phyloP scores from a whole-genome alignment of 768 basidiomycete species.

The Xerocomus potaroensis region DNA sequence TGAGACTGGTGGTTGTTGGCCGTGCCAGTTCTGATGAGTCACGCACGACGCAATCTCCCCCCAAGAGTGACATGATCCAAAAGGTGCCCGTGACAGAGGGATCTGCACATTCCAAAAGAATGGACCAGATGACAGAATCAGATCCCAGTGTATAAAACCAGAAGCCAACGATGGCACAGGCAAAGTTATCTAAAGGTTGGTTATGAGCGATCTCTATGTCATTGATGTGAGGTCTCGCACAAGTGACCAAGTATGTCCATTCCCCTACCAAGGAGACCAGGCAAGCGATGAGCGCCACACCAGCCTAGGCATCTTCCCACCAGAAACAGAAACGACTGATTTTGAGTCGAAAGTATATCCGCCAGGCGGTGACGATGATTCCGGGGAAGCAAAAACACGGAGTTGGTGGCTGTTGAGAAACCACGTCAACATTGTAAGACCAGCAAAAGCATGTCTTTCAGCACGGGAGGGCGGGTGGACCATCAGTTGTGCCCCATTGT shows the following conservation, averaged over 20 bases:
- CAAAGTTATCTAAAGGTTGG: not conserved
- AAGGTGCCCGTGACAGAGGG: not conserved
- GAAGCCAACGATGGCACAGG: not conserved
- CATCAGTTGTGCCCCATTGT: not conserved
- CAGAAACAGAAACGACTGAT: not conserved
- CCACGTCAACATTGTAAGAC: not conserved
- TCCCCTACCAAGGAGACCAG: not conserved
- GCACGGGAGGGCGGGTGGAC: not conserved
- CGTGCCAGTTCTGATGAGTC: slow-evolving; percentile 3
- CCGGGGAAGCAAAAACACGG: not conserved
- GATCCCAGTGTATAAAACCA: slow-evolving; percentile 7
- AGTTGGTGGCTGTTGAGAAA: not conserved
- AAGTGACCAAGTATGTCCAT: not conserved
- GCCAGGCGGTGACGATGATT: not conserved
- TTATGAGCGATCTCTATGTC: not conserved
- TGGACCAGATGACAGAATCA: slow-evolving; percentile 2
- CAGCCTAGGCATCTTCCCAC: not conserved
- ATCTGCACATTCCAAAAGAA: not conserved
- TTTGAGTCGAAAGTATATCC: not conserved
- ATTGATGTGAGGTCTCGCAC: not conserved
- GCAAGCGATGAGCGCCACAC: not conserved
- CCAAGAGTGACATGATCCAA: not conserved
- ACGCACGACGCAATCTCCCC: slow-evolving; percentile 8
- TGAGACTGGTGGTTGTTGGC: not conserved
- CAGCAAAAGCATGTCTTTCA: not conserved